Conservation (phyloP, 2,329 filamentous ascomycete genomes). For the Penicillium hesseltinei region DNA sequence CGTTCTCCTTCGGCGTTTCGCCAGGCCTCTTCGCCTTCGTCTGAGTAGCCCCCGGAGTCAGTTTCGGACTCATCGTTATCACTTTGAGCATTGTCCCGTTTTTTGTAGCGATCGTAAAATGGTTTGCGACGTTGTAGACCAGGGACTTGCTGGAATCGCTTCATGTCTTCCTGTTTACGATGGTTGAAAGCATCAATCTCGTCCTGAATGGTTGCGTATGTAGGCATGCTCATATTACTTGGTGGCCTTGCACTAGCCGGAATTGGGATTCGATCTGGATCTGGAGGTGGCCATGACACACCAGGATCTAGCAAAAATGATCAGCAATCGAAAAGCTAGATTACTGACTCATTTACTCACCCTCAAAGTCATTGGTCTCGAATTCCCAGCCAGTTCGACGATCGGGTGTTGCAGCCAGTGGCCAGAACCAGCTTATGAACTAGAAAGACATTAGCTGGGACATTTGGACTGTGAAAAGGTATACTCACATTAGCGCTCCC, state of each 20-base stretch:
- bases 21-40: conserved; percentile 60
- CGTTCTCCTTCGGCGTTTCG: conserved; percentile 62
- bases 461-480: not conserved
- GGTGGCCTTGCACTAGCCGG: conserved; percentile 22
- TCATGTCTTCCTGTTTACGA: conserved; percentile 54
- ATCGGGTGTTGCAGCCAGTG: conserved; percentile 53
- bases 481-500: conserved; percentile 46
- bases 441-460: conserved; percentile 15
- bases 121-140: conserved; percentile 40
- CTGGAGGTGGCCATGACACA: conserved; percentile 49
- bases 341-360: conserved; percentile 27
- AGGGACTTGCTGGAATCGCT: conserved; percentile 39
- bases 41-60: conserved; percentile 23
- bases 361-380: conserved; percentile 62
- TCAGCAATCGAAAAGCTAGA: not conserved
- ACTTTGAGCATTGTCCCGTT: conserved; percentile 8
- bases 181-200: conserved; percentile 54
- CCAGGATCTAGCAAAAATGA: conserved; percentile 28
- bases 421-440: conserved; percentile 60
- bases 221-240: conserved; percentile 23
- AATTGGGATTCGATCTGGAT: conserved; percentile 50
- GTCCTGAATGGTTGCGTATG: conserved; percentile 37
- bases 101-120: conserved; percentile 41
- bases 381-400: conserved; percentile 50
- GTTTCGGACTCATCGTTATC: conserved; percentile 20